Evolutionary conservation across 2,329 filamentous ascomycete species (phyloP).

Genomic region (Fusarium sp.): DNA sequence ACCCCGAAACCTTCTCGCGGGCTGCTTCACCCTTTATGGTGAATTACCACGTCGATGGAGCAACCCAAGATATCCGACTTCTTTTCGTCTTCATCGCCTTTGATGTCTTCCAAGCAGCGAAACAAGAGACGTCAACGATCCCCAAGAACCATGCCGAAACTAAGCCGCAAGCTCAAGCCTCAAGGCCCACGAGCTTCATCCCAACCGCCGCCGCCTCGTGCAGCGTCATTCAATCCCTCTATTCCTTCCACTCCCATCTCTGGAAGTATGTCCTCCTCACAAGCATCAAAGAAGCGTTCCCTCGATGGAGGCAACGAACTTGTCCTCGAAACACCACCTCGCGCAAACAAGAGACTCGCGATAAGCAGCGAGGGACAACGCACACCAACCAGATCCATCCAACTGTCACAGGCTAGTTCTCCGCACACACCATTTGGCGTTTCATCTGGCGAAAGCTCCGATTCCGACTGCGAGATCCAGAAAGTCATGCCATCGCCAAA

Average conservation of each 20-base stretch:
- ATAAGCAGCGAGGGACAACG: neutral
- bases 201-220: neutral
- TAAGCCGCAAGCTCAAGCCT: neutral
- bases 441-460: constrained; percentile 35
- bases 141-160: neutral
- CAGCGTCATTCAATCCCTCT: neutral
- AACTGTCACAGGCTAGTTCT: constrained; percentile 24
- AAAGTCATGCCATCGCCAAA: constrained; percentile 3
- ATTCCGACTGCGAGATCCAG: constrained; percentile 24
- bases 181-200: neutral
- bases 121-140: neutral
- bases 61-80: constrained; percentile 36
- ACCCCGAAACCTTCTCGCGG: no score
- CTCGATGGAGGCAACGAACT: neutral
- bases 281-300: neutral
- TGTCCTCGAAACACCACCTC: constrained; percentile 16
- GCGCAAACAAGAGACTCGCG: neutral
- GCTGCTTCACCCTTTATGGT: neutral
- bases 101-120: neutral
- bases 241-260: constrained; percentile 6
- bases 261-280: constrained; percentile 5
- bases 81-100: constrained; percentile 10
- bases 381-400: constrained; percentile 5
- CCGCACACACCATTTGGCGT: constrained; percentile 37
- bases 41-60: constrained; percentile 15